These are phyloP conservation scores for Torrubiellomyces zombiae DNA, from an alignment of 2,329 filamentous ascomycete genomes.

Conservation along the genomic window DNA sequence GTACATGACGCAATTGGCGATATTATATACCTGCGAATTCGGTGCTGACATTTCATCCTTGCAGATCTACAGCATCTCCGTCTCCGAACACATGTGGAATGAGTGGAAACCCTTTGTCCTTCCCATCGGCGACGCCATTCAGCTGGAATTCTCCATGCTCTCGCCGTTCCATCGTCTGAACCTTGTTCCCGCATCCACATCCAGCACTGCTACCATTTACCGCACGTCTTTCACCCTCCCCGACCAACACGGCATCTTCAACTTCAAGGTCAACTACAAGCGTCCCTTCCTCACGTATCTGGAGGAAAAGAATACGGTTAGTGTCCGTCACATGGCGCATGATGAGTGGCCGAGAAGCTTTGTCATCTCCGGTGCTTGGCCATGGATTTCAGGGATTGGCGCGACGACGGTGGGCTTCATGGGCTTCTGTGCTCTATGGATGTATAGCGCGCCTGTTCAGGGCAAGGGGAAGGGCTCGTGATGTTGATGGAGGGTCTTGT, in stretches of 20 bases:
- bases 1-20: too few relatives aligned
- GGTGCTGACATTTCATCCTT: conserved; percentile 6
- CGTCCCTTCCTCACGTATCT: conserved; percentile 77
- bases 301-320: conserved; percentile 89
- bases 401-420: conserved; percentile 74
- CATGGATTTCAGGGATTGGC: conserved; percentile 80
- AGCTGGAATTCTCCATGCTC: conserved; percentile 97
- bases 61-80: conserved; percentile 69
- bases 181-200: conserved; percentile 41
- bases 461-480: conserved; percentile 10
- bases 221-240: conserved; percentile 63
- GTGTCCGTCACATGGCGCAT: conserved; percentile 90
- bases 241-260: conserved; percentile 98
- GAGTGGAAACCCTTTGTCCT: conserved; percentile 59
- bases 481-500: too few relatives aligned
- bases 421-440: conserved; percentile 72
- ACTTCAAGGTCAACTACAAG: conserved; percentile 96
- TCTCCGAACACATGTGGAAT: conserved; percentile 70
- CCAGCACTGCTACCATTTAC: conserved; percentile 56
- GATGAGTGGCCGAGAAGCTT: conserved; percentile 90
- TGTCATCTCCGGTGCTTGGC: conserved; percentile 80
- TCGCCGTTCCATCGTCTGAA: conserved; percentile 87
- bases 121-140: conserved; percentile 54
- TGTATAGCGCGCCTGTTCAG: conserved; percentile 44
- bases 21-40: too few relatives aligned